Conservation (phyloP, 2,329 filamentous ascomycete species). For the Cercospora citrullina region DNA sequence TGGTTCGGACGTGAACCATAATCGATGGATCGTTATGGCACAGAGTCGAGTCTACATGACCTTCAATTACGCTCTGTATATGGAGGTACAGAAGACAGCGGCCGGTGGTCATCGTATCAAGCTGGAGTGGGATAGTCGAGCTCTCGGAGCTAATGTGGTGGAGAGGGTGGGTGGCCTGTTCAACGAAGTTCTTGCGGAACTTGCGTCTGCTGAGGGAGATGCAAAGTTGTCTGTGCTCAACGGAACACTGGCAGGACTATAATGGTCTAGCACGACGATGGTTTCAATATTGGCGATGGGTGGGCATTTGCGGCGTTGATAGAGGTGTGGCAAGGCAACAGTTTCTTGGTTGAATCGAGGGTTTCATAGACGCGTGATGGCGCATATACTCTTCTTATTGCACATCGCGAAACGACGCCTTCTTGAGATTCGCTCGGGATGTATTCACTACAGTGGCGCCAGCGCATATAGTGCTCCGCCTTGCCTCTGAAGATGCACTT, state of each 20-base stretch:
- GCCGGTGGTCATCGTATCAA: neutral
- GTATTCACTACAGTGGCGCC: neutral
- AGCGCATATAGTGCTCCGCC: neutral
- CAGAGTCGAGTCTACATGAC: neutral
- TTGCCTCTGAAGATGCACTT: neutral
- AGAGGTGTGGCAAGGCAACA: neutral
- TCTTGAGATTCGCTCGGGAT: neutral
- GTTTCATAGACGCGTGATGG: neutral
- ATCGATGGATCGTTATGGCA: constrained; percentile 4
- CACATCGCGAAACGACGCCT: neutral
- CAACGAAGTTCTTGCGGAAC: neutral
- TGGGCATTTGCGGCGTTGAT: neutral
- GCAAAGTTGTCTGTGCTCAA: neutral
- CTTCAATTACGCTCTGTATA: neutral
- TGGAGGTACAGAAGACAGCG: constrained; percentile 5
- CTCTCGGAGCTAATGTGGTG: neutral
- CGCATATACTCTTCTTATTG: neutral
- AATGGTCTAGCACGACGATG: neutral
- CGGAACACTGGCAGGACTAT: neutral
- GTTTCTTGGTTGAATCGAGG: neutral
- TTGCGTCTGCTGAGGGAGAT: neutral
- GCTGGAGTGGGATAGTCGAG: neutral
- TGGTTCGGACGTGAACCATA: neutral
- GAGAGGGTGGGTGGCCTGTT: neutral
- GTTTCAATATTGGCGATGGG: neutral